These are phyloP conservation scores for Stemphylium lycopersici DNA, from an alignment of 2,329 filamentous ascomycete species.

Conservation along the genomic window DNA sequence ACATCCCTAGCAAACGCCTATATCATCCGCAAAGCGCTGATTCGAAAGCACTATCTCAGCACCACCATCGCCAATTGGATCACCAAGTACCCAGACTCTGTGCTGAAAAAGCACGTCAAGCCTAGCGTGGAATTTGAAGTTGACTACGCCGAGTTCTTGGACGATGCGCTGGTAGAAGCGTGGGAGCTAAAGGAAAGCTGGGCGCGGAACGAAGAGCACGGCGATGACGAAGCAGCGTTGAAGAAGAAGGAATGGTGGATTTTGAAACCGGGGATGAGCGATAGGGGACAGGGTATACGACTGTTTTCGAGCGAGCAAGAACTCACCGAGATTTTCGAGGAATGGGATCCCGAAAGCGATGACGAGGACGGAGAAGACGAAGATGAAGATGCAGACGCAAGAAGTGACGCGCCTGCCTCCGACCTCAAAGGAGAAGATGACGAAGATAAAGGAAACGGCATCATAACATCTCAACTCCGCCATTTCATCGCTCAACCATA, in stretches of 20 bases:
- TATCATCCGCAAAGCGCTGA: constrained; percentile 93
- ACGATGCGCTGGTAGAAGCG: constrained; percentile 88
- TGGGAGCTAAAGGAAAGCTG: constrained; percentile 85
- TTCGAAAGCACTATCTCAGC: constrained; percentile 92
- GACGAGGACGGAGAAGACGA: constrained; percentile 61
- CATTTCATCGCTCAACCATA: constrained; percentile 97
- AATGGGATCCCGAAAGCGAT: constrained; percentile 79
- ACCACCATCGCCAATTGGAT: constrained; percentile 85
- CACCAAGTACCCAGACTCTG: constrained; percentile 76
- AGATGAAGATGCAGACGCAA: constrained; percentile 49
- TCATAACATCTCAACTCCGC: constrained; percentile 87
- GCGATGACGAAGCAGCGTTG: constrained; percentile 23
- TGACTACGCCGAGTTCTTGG: constrained; percentile 95
- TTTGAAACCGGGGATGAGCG: constrained; percentile 96
- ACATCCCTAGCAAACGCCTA: constrained; percentile 83
- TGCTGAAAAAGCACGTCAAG: constrained; percentile 74
- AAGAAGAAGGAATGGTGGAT: constrained; percentile 86
- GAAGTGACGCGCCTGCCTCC: constrained; percentile 37
- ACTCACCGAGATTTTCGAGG: constrained; percentile 86
- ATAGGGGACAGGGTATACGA: constrained; percentile 89
- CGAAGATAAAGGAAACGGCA: constrained; percentile 55
- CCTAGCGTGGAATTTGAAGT: constrained; percentile 87
- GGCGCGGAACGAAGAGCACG: constrained; percentile 65
- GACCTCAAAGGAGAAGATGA: constrained; percentile 39
- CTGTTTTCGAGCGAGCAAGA: constrained; percentile 86